These are phyloP conservation scores for Ceratobasidium sp. DNA, from an alignment of 1,284 basidiomycete species.

Conservation along the genomic window DNA sequence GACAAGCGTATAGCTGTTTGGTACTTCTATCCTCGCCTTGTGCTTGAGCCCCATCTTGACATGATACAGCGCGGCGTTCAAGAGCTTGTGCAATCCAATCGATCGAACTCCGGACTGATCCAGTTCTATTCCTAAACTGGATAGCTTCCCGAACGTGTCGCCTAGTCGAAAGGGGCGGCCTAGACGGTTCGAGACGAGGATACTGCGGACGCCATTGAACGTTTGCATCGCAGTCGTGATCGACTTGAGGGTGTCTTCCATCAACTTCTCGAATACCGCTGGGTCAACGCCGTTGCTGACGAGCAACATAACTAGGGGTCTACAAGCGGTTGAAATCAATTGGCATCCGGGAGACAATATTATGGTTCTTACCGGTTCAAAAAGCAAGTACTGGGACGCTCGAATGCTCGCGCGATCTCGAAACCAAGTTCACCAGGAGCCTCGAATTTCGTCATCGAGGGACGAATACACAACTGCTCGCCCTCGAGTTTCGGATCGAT, in stretches of 20 bases:
- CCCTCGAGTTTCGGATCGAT: constrained; percentile 62
- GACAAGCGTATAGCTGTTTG: constrained; percentile 38
- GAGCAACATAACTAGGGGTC: constrained; percentile 25
- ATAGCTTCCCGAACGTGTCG: constrained; percentile 60
- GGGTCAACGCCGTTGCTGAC: constrained; percentile 1
- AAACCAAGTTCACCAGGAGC: constrained; percentile 58
- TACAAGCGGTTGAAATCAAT: constrained; percentile 19
- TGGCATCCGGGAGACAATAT: not conserved
- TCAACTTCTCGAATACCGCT: constrained; percentile 41
- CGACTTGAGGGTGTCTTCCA: constrained; percentile 60
- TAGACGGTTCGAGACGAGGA: constrained; percentile 51
- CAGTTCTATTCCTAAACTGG: constrained; percentile 59
- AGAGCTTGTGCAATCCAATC: constrained; percentile 46
- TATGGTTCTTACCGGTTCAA: constrained; percentile 64
- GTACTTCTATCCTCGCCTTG: constrained; percentile 37
- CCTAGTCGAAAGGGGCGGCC: constrained; percentile 61
- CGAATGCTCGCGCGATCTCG: constrained; percentile 72
- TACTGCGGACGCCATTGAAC: constrained; percentile 54
- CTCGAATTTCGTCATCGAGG: constrained; percentile 79
- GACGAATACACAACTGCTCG: constrained; percentile 65
- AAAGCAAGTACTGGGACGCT: constrained; percentile 62
- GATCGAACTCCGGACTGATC: constrained; percentile 61
- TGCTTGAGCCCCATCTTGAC: constrained; percentile 38
- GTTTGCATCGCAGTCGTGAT: constrained; percentile 42
- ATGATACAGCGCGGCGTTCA: constrained; percentile 35